Base-by-base conservation (phyloP, 768 basidiomycete species). In the Pleurotus sapidus region DNA sequence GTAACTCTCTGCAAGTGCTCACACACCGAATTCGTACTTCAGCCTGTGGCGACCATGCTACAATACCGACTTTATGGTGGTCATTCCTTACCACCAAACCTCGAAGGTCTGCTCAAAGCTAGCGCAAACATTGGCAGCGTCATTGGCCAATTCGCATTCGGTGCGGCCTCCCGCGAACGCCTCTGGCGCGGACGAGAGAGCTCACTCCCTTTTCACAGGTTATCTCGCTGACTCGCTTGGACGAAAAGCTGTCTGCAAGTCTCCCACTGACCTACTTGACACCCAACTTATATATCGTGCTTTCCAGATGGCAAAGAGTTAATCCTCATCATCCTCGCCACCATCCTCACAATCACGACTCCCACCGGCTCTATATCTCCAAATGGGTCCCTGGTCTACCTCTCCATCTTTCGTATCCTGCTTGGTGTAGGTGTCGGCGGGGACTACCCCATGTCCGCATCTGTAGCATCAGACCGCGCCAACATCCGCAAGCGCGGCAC, bases 391-490 rank as follows among this genome's bases (percentile, higher is more conserved):
- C 74, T 91, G 47, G 81, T 89, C 59, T 91, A 86, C 66, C 76
- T 92, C 15, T 74, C 74, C 12, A 63, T 86, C 2, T 91, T 81
- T 64, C 86, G 91, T 9, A 86, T 91, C 51, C 63, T 92, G 4
- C 81, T 92, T 30, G 91, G 91, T 0, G 71, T 93, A 12, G 91
- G 90, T 20, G 84, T 92, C 0, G 91, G 89, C 14, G 90, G 87
- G 2, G 91, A 91, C 67, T 90, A 90, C 64, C 88, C 89, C 1
- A 87, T 91, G 88, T 84, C 81, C 9, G 88, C 89, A 0, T 81
- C 82, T 7, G 74, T 90, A 57, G 81, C 87, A 9, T 82, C 81
- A 5, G 89, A 92, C 62, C 79, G 88, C 9, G 78, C 88, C 4
- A 80, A 80, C 60, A 65, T 90, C 39, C 75, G 82, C 27, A 84